A percentile compares a stretch with the other conserved stretches of the same genome.
phyloP scores from a whole-genome alignment of 805 yeast genomes.

The Ogataea pilisensis region DNA sequence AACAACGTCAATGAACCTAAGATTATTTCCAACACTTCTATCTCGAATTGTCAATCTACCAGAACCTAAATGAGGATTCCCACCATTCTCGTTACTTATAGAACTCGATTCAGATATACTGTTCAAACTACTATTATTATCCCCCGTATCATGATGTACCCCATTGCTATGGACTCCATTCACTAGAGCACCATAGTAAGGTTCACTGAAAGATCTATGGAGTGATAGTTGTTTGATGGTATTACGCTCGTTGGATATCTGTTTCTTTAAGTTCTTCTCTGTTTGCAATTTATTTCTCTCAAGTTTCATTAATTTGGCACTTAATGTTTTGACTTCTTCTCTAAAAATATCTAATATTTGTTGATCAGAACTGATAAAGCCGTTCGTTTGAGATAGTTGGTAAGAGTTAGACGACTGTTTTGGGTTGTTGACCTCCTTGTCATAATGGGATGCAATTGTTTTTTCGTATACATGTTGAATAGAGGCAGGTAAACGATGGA shows the following conservation, averaged over 20 bases:
- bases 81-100: constrained; percentile 40
- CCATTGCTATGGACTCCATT: constrained; percentile 13
- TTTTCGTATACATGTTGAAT: neutral
- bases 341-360: constrained; percentile 26
- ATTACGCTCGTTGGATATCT: constrained; percentile 23
- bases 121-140: neutral
- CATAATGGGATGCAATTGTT: neutral
- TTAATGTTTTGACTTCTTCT: constrained; percentile 26
- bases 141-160: constrained; percentile 10
- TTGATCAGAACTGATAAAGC: constrained; percentile 22
- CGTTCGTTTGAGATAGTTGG: neutral
- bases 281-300: constrained; percentile 20
- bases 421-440: neutral
- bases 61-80: constrained; percentile 53
- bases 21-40: constrained; percentile 84
- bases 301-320: constrained; percentile 17
- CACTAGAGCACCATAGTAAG: constrained; percentile 12
- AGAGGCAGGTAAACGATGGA: neutral
- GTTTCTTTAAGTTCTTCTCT: constrained; percentile 18
- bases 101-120: constrained; percentile 19
- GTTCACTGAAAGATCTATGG: constrained; percentile 14
- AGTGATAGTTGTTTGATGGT: constrained; percentile 19
- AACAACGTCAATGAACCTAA: constrained; percentile 31
- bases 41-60: neutral
- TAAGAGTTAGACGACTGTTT: too few species aligned